Evolutionary conservation across 495 filamentous ascomycete genomes (phyloP).

Genomic region (Astrocystis sublimbata): DNA sequence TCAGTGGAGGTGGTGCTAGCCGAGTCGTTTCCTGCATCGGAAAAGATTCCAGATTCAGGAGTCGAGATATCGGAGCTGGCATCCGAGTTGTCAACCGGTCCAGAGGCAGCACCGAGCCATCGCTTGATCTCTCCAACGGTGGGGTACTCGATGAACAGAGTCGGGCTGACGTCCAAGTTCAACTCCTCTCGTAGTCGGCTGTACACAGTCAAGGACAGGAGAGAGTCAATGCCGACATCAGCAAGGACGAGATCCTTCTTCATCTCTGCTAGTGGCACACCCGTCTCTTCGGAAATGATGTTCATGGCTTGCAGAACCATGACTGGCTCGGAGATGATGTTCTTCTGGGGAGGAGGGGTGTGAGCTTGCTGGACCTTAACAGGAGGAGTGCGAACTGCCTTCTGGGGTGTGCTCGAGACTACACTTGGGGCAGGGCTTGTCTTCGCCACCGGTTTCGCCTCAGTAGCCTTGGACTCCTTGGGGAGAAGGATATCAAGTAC

Average conservation of each 20-base stretch:
- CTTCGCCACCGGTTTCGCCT: not conserved
- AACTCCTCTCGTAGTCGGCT: conserved; percentile 44
- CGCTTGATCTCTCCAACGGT: conserved; percentile 42
- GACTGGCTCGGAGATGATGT: not conserved
- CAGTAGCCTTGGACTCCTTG: not conserved
- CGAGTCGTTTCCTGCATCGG: not conserved
- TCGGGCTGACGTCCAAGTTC: conserved; percentile 34
- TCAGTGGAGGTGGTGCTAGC: not conserved
- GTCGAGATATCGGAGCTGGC: not conserved
- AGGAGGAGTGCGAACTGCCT: no score
- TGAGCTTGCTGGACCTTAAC: no score
- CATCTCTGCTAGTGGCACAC: conserved; percentile 41
- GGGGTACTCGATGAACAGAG: conserved; percentile 44
- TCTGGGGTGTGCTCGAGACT: not conserved
- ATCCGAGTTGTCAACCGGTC: conserved; percentile 42
- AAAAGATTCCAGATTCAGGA: not conserved
- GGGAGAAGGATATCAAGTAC: not conserved
- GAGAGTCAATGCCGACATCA: conserved; percentile 54
- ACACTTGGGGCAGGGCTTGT: not conserved
- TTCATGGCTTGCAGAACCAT: not conserved
- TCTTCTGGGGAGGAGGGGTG: not conserved
- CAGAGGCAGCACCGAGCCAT: conserved; percentile 10
- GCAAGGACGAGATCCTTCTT: conserved; percentile 36
- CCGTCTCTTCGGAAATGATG: conserved; percentile 49
- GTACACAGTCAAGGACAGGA: conserved; percentile 47